Conservation (phyloP, 129 eudicot genomes). For the Chrysanthemum makinoi region DNA sequence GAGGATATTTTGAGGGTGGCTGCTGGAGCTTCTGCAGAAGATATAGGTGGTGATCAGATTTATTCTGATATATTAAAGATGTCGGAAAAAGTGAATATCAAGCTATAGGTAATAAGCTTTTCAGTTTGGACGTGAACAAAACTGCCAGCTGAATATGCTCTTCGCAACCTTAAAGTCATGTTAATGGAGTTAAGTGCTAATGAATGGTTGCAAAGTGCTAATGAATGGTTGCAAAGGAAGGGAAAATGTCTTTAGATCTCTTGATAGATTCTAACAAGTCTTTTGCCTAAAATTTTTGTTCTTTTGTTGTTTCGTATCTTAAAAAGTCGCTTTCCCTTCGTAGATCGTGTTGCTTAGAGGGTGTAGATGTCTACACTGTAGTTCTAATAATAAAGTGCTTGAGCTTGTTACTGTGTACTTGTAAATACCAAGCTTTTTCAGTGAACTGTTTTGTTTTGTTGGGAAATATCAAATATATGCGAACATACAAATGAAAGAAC, state of each 20-base stretch:
- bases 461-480: not conserved
- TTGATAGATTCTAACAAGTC: no score
- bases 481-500: no score
- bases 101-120: conserved; percentile 32
- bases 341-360: conserved; percentile 7
- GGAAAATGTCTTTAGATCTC: not conserved
- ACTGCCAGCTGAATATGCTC: not conserved
- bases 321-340: not conserved
- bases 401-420: conserved; percentile 11
- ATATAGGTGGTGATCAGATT: conserved; percentile 69
- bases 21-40: conserved; percentile 64
- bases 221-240: not conserved
- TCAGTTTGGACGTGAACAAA: not conserved
- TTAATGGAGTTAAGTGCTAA: not conserved
- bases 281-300: no score
- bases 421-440: not conserved
- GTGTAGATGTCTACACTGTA: not conserved
- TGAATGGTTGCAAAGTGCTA: no score
- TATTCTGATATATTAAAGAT: conserved; percentile 67
- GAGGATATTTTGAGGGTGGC: conserved; percentile 84
- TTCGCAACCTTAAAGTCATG: not conserved
- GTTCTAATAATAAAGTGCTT: not conserved
- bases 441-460: not conserved
- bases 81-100: conserved; percentile 56
- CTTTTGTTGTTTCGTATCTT: no score